Conservation (phyloP, 2,329 filamentous ascomycete genomes). For the Rhynchosporium secalis region DNA sequence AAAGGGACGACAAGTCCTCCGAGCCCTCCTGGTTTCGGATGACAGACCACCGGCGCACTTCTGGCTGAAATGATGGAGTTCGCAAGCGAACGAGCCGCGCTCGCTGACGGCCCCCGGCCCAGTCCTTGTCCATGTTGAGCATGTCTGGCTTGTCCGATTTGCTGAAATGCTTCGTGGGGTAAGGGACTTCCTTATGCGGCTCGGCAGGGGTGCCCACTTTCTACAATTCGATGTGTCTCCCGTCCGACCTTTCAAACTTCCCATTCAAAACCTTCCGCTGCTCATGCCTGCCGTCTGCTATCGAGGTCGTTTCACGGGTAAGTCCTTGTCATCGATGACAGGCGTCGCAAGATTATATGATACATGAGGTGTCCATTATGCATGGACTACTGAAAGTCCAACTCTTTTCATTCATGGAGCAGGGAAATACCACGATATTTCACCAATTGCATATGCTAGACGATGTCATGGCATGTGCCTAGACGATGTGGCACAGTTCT, state of each 20-base stretch:
- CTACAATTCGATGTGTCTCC: conserved; percentile 25
- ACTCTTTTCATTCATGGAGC: conserved; percentile 23
- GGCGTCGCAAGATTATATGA: conserved; percentile 38
- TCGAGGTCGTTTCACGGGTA: conserved; percentile 32
- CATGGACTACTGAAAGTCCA: conserved; percentile 29
- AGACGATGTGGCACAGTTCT: conserved; percentile 22
- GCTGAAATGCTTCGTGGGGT: conserved; percentile 24
- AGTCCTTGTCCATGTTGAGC: neutral
- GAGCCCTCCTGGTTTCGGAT: conserved; percentile 16
- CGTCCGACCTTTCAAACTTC: conserved; percentile 25
- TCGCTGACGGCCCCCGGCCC: neutral
- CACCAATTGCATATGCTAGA: conserved; percentile 22
- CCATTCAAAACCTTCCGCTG: conserved; percentile 26
- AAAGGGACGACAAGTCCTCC: neutral
- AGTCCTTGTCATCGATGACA: conserved; percentile 32
- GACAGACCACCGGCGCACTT: conserved; percentile 3
- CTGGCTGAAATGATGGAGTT: conserved; percentile 12
- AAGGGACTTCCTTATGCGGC: conserved; percentile 30
- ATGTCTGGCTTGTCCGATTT: conserved; percentile 7
- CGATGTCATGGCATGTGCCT: conserved; percentile 28
- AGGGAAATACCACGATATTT: conserved; percentile 18
- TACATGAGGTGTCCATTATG: conserved; percentile 35
- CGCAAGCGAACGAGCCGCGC: neutral
- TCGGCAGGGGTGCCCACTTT: conserved; percentile 25
- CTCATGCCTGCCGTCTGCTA: conserved; percentile 17